A percentile compares a stretch with the other conserved stretches of the same genome.
Conservation (phyloP, 352 stramenopile species). For the Phytophthora crassamura region DNA sequence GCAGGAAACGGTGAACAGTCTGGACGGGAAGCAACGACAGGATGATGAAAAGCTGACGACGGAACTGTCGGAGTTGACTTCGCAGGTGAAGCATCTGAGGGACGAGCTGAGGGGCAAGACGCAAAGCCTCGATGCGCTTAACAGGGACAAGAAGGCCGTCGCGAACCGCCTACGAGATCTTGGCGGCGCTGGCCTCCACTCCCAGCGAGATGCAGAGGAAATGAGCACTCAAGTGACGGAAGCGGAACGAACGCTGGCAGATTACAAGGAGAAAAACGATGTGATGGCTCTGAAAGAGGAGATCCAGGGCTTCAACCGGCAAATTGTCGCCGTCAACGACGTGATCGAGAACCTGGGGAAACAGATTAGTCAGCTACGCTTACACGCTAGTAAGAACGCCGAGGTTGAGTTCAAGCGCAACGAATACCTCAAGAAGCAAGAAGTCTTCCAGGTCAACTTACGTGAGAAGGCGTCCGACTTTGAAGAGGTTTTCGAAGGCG, state of each 20-base stretch:
- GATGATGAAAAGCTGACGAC: slow-evolving; percentile 55
- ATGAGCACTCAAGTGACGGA: slow-evolving; percentile 55
- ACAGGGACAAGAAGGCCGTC: slow-evolving; percentile 50
- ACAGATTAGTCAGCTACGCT: slow-evolving; percentile 63
- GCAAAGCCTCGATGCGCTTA: slow-evolving; percentile 44
- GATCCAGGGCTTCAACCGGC: slow-evolving; percentile 51
- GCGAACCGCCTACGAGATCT: slow-evolving; percentile 51
- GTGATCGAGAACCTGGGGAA: slow-evolving; percentile 53
- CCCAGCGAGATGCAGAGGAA: slow-evolving; percentile 57
- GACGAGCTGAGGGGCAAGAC: slow-evolving; percentile 61
- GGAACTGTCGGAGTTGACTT: slow-evolving; percentile 56
- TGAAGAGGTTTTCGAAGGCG: slow-evolving; percentile 36
- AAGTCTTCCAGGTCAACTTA: slow-evolving; percentile 50
- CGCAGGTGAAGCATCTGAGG: slow-evolving; percentile 55
- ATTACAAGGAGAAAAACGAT: slow-evolving; percentile 55
- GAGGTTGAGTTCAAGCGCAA: slow-evolving; percentile 56
- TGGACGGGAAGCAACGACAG: slow-evolving; percentile 49
- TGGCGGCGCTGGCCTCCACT: slow-evolving; percentile 43
- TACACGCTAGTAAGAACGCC: slow-evolving; percentile 55
- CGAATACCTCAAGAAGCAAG: slow-evolving; percentile 51
- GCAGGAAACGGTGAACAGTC: slow-evolving; percentile 36
- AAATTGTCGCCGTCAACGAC: slow-evolving; percentile 52
- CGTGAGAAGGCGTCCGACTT: slow-evolving; percentile 56
- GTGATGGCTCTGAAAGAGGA: slow-evolving; percentile 45
- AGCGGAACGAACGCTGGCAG: slow-evolving; percentile 49